Conservation (phyloP, 345 rosid genomes). For the Carallia pectinifolia region DNA sequence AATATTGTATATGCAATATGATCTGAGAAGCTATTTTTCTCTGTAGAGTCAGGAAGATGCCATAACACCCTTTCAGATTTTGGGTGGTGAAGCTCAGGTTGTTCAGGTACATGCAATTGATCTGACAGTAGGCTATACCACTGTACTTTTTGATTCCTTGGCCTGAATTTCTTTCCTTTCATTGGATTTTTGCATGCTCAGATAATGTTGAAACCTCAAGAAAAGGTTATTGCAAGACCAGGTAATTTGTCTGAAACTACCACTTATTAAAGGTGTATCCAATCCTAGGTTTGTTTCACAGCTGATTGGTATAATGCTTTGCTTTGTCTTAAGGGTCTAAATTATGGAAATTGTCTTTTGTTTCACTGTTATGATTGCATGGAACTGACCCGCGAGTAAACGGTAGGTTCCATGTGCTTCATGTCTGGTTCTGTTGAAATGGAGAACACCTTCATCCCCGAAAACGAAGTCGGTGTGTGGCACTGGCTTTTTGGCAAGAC, state of each 20-base stretch:
- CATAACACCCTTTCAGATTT: constrained; percentile 79
- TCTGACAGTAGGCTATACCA: not conserved
- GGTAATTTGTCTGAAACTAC: constrained; percentile 42
- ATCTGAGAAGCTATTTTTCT: constrained; percentile 21
- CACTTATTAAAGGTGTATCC: constrained; percentile 4
- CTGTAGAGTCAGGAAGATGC: constrained; percentile 84
- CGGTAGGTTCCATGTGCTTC: constrained; percentile 89
- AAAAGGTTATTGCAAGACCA: constrained; percentile 77
- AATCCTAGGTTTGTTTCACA: not conserved
- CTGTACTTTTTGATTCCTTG: not conserved
- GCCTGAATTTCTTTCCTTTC: constrained; percentile 7
- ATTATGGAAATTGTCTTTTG: not conserved
- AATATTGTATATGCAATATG: not conserved
- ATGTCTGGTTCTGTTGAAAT: constrained; percentile 91
- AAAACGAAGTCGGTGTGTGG: constrained; percentile 84
- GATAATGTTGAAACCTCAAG: constrained; percentile 96
- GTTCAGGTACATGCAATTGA: constrained; percentile 62
- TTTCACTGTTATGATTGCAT: constrained; percentile 1
- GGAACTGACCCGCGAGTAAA: constrained; percentile 13
- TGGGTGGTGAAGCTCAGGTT: constrained; percentile 99
- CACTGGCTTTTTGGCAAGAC: constrained; percentile 97
- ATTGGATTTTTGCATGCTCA: constrained; percentile 30
- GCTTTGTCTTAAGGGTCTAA: constrained; percentile 1
- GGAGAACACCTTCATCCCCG: constrained; percentile 84
- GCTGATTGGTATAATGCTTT: not conserved